Evolutionary conservation across 345 rosid genomes (phyloP), one percentile per base, ranked within the genome.

Genomic region (Gossypium herbaceum): DNA sequence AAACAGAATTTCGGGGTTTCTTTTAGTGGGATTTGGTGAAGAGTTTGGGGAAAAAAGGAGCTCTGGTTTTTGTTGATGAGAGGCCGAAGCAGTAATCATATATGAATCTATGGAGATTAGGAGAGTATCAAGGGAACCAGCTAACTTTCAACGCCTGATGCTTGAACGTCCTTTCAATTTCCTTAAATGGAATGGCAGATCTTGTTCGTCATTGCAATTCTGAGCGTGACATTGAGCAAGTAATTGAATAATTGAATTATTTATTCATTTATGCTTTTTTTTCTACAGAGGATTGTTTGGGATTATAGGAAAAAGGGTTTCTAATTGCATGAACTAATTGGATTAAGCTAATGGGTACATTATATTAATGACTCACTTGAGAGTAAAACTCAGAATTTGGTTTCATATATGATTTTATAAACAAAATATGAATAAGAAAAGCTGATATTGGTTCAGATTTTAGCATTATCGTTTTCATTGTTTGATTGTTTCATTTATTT

Each of bases 141-240:
- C 41, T 5, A 84, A 79, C 85, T 83, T 81, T 82, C 85, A 76
- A 83, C 82, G 80, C 75, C 88, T 77, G 81, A 87, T 89, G 89
- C 85, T 84, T 80, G 79, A 82, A 76, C 82, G 73, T 78, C 86
- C 81, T 80, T 66, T 73, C 82, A 68, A 67, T 62, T 75, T 79
- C 86, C 81, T 90, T 97, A 90, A 91, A 94, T 94, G 98, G 98
- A 94, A 94, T 94, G 98, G 98, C 98, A 90, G 91, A 95, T 93
- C 96, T 85, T 86, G 85, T 82, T 89, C 81, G 54, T 81, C 85
- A 81, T 90, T 92, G 76, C 77, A 85, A 85, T 85, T 82, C 89
- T 82, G 98, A 93, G 47, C 98, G 99, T 79, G 94, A 91, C 83
- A 79, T 85, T 73, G 97, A 90, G 61, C 98, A 93, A 82, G 98